A percentile compares a stretch with the other conserved stretches of the same genome.
phyloP scores from a whole-genome alignment of 768 basidiomycete species.

The Lentinula edodes region DNA sequence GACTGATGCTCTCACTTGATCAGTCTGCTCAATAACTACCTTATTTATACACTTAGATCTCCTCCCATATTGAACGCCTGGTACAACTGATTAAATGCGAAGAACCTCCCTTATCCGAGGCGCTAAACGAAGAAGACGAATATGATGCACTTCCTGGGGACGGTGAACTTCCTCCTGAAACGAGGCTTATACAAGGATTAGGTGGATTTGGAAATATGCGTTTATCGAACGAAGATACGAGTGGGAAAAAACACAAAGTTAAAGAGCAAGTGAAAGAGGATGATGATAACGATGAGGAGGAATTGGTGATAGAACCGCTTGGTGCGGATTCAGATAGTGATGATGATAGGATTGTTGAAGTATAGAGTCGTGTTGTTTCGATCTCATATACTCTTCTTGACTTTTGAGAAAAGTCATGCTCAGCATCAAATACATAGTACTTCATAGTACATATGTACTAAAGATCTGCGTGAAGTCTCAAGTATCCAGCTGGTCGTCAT shows the following conservation, averaged over 20 bases:
- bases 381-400: too few relatives aligned
- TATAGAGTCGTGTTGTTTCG: conserved; percentile 22
- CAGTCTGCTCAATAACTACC: neutral
- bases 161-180: conserved; percentile 3
- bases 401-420: too few relatives aligned
- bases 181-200: conserved; percentile 1
- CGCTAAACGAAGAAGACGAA: conserved; percentile 27
- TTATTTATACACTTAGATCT: conserved; percentile 49
- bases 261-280: neutral
- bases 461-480: too few relatives aligned
- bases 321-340: conserved; percentile 31
- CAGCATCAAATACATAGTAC: too few relatives aligned
- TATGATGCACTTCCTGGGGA: conserved; percentile 14
- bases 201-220: neutral
- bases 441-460: too few relatives aligned
- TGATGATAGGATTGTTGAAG: conserved; percentile 56
- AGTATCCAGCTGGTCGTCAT: too few relatives aligned
- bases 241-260: neutral
- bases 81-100: conserved; percentile 82
- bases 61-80: conserved; percentile 82
- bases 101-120: conserved; percentile 48
- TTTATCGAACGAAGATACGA: neutral
- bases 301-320: neutral
- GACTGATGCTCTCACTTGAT: neutral
- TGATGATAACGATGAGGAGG: conserved; percentile 5